Percentiles rank a stretch among this genome's conserved stretches.
phyloP scores from a whole-genome alignment of 345 rosid genomes.

The Mercurialis annua region DNA sequence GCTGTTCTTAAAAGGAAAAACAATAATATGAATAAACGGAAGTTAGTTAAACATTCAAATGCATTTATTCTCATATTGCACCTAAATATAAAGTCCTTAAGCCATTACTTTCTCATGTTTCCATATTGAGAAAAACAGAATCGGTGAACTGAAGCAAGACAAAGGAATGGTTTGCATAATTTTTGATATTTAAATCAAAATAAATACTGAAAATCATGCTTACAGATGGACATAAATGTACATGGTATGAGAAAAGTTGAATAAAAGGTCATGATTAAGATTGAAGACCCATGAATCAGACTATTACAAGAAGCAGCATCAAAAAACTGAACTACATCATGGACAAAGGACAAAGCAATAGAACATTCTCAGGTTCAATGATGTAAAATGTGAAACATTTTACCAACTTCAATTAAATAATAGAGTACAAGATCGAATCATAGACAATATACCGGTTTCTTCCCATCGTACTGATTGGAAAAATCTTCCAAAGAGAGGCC shows the following conservation, averaged over 20 bases:
- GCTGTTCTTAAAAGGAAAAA: neutral
- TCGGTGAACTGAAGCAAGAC: neutral
- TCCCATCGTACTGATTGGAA: conserved; percentile 47
- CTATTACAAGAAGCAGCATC: neutral
- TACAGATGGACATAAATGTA: neutral
- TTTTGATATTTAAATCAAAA: neutral
- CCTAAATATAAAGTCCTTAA: neutral
- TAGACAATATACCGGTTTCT: conserved; percentile 62
- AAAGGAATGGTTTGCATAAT: neutral
- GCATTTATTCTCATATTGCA: conserved; percentile 4
- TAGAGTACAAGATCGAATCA: neutral
- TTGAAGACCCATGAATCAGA: neutral
- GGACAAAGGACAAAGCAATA: neutral
- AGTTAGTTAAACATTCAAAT: neutral
- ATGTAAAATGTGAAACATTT: neutral
- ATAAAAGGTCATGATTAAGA: neutral
- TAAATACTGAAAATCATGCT: neutral
- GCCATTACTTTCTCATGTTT: neutral
- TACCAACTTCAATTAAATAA: neutral
- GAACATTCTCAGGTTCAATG: neutral
- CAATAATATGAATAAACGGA: neutral
- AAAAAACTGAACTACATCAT: neutral
- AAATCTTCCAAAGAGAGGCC: conserved; percentile 60
- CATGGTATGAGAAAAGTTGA: neutral
- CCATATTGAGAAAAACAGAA: neutral